These are phyloP conservation scores for Potentilla sterilis DNA, from an alignment of 306 rosid species.

Conservation along the genomic window DNA sequence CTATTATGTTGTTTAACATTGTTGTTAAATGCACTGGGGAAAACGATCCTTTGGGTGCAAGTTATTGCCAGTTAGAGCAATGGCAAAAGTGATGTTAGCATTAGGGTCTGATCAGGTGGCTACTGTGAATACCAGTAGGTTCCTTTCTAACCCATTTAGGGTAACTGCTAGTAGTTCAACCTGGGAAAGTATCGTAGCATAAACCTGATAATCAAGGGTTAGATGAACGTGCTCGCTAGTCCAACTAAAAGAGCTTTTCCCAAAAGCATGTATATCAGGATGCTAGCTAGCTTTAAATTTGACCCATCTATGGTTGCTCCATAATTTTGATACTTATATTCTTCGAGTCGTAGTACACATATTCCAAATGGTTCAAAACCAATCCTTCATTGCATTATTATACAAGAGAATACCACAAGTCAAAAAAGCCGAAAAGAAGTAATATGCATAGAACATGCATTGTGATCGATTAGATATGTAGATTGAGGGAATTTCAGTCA, in stretches of 20 bases:
- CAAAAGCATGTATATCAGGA: conserved; percentile 19
- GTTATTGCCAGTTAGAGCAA: background rate
- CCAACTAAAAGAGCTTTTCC: conserved; percentile 20
- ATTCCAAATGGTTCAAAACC: conserved; percentile 24
- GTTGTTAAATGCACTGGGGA: background rate
- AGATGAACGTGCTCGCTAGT: background rate
- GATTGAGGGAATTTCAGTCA: background rate
- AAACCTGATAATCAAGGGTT: background rate
- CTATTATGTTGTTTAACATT: no score
- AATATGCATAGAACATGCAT: background rate
- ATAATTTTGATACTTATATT: conserved; percentile 26
- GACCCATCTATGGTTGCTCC: conserved; percentile 25
- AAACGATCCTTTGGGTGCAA: background rate
- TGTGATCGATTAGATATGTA: background rate
- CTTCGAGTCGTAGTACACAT: conserved; percentile 13
- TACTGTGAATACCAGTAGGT: background rate
- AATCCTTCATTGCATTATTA: conserved; percentile 1
- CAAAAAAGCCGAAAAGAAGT: background rate
- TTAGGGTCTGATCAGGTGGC: background rate
- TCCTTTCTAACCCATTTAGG: background rate
- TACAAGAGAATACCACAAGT: background rate
- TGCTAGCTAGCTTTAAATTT: conserved; percentile 15
- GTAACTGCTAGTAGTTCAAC: conserved; percentile 14
- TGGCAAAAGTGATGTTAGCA: background rate
- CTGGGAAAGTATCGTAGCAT: conserved; percentile 4